Evolutionary conservation across 2,329 filamentous ascomycete genomes (phyloP).

Genomic region (Parascedosporium putredinis): DNA sequence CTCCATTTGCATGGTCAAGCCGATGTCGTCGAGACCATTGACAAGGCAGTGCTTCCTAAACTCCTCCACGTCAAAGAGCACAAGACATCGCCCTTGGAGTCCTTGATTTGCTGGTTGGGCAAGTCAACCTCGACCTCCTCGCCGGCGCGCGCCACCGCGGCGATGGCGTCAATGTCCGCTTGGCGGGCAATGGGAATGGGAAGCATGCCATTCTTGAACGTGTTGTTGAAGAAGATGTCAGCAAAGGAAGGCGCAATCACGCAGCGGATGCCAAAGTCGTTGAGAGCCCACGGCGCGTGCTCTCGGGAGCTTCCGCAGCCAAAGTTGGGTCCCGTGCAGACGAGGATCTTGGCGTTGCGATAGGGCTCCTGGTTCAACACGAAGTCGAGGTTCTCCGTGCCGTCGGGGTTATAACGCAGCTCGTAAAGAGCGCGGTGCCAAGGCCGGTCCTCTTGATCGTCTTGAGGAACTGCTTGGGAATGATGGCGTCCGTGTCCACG

Average conservation of each 20-base stretch:
- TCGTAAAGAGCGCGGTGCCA: conserved; percentile 77
- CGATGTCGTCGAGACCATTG: conserved; percentile 93
- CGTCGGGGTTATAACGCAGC: conserved; percentile 66
- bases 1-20: conserved; percentile 83
- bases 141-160: conserved; percentile 66
- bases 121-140: conserved; percentile 85
- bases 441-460: conserved; percentile 97
- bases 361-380: conserved; percentile 87
- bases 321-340: conserved; percentile 88
- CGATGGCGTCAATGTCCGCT: conserved; percentile 56
- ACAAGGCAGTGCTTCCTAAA: conserved; percentile 91
- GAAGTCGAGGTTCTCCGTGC: conserved; percentile 68
- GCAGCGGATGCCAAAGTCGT: conserved; percentile 92
- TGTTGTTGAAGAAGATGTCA: conserved; percentile 96
- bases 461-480: conserved; percentile 98
- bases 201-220: conserved; percentile 99
- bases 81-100: conserved; percentile 61
- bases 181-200: conserved; percentile 67
- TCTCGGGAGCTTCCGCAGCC: conserved; percentile 88
- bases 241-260: conserved; percentile 74
- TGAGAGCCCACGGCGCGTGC: conserved; percentile 92
- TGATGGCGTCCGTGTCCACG: conserved; percentile 98
- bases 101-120: conserved; percentile 71
- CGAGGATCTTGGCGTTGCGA: conserved; percentile 74
- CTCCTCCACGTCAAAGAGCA: conserved; percentile 79